Evolutionary conservation across 2,329 filamentous ascomycete genomes (phyloP), one percentile per base, ranked within the genome.

Genomic region (Periconia macrospinosa): DNA sequence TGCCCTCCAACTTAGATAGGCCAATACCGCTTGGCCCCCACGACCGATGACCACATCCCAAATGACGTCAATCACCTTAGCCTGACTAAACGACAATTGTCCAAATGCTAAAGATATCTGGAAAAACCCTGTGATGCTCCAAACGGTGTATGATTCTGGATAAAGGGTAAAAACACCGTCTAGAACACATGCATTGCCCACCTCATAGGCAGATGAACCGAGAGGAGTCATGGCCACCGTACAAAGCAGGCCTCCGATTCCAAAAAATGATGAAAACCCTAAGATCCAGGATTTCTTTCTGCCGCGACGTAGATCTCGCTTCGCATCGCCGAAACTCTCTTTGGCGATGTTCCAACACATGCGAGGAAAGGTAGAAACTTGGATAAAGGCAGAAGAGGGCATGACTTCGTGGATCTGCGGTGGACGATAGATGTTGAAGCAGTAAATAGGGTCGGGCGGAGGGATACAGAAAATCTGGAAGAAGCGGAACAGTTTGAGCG

Each of bases 21-120:
- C 44, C 9, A 46, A 17, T 5, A 46, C n/a, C 6, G 23, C 44
- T 30, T 46, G 44, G 3, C 50, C 50, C 3, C 27, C 14, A 13
- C 50, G 50, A 19, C 50, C 45, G 15, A 52, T n/a, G 9, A 47
- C 33, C 33, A 37, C 3, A 37, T 37, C 33, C 33, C 33, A 37
- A 5, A 37, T 37, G 33, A 37, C 11, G 11, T 37, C 33, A 13
- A 37, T 37, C 15, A 37, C 15, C 15, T 37, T 37, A 37, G 33
- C 33, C 33, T 37, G 33, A 13, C 33, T 10, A 37, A 37, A 37
- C 11, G 33, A 6, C 33, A 37, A 37, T 37, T 37, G 5, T n/a
- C 33, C 33, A 13, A 37, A 37, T 37, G 33, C 5, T n/a, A 37
- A 37, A 37, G 33, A 37, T 37, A 37, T 37, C 5, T 37, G 11